Conservation (phyloP, 179 eudicot genomes). For the Beta lomatogona region DNA sequence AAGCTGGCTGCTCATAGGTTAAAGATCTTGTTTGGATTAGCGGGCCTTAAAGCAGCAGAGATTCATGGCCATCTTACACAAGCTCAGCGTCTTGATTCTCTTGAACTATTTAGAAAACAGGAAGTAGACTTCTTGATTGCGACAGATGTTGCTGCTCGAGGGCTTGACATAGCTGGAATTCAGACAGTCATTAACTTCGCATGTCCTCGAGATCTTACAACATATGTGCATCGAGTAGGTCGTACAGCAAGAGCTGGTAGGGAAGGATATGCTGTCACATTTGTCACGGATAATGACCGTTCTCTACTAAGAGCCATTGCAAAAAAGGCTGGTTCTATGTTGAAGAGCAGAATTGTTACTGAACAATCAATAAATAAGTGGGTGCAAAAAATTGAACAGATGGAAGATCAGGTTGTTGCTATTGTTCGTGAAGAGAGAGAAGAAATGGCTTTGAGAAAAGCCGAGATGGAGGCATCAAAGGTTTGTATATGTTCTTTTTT, state of each 20-base stretch:
- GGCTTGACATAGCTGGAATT: slow-evolving; percentile 93
- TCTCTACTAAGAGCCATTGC: slow-evolving; percentile 86
- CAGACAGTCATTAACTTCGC: slow-evolving; percentile 84
- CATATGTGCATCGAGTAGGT: slow-evolving; percentile 97
- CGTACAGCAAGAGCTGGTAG: slow-evolving; percentile 99
- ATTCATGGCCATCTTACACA: slow-evolving; percentile 92
- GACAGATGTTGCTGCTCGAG: slow-evolving; percentile 93
- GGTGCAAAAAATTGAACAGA: slow-evolving; percentile 75
- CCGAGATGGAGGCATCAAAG: slow-evolving; percentile 98
- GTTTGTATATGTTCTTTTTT: slow-evolving; percentile 30
- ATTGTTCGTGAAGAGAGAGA: slow-evolving; percentile 92
- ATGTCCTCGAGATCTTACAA: slow-evolving; percentile 86
- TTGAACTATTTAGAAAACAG: slow-evolving; percentile 80
- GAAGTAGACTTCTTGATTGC: slow-evolving; percentile 92
- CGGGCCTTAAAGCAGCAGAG: slow-evolving; percentile 92
- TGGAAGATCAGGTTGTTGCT: slow-evolving; percentile 86
- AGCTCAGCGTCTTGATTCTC: slow-evolving; percentile 84
- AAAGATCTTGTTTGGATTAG: slow-evolving; percentile 89
- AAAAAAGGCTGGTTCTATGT: slow-evolving; percentile 86
- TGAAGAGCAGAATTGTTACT: slow-evolving; percentile 86
- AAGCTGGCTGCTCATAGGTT: slow-evolving; percentile 90
- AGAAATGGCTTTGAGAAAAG: slow-evolving; percentile 93
- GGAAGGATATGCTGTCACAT: slow-evolving; percentile 95
- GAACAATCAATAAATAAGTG: slow-evolving; percentile 83
- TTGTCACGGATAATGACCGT: slow-evolving; percentile 89